A percentile compares a stretch with the other conserved stretches of the same genome.
Conservation (phyloP, 108 stramenopile genomes). For the Cylindrotheca closterium region DNA sequence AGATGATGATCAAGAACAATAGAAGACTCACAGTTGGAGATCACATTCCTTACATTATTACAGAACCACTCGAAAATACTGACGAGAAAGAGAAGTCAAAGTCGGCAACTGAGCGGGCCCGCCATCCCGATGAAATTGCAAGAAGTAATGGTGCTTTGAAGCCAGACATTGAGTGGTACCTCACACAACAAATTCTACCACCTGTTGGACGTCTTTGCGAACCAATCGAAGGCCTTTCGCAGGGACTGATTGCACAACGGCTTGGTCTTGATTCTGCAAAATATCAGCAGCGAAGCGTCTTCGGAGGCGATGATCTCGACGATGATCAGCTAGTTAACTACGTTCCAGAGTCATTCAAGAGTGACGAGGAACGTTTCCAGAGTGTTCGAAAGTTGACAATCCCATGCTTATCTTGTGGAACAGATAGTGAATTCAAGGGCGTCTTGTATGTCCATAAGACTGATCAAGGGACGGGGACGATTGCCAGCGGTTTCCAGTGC, state of each 20-base stretch:
- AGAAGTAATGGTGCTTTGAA: slow-evolving; percentile 79
- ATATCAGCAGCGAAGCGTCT: slow-evolving; percentile 28
- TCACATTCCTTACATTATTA: slow-evolving; percentile 98
- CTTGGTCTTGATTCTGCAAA: slow-evolving; percentile 76
- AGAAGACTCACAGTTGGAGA: slow-evolving; percentile 95
- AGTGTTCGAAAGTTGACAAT: slow-evolving; percentile 76
- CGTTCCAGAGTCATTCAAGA: slow-evolving; percentile 64
- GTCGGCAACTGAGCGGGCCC: slow-evolving; percentile 81
- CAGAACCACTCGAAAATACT: slow-evolving; percentile 46
- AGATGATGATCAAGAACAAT: slow-evolving; percentile 91
- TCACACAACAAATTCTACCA: slow-evolving; percentile 96
- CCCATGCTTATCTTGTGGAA: slow-evolving; percentile 58
- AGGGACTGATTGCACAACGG: slow-evolving; percentile 68
- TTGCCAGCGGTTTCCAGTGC: slow-evolving; percentile 46
- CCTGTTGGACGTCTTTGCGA: slow-evolving; percentile 97
- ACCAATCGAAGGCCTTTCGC: slow-evolving; percentile 94
- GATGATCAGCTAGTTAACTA: slow-evolving; percentile 83
- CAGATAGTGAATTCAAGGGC: slow-evolving; percentile 61
- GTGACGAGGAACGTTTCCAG: slow-evolving; percentile 82
- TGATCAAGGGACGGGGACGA: slow-evolving; percentile 3
- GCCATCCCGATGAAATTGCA: slow-evolving; percentile 91
- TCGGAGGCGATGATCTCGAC: slow-evolving; percentile 42
- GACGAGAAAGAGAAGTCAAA: slow-evolving; percentile 29
- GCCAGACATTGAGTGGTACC: slow-evolving; percentile 96
- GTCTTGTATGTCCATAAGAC: slow-evolving; percentile 48